phyloP scores from a whole-genome alignment of 129 eudicot species.

The Kitagawia praeruptora region DNA sequence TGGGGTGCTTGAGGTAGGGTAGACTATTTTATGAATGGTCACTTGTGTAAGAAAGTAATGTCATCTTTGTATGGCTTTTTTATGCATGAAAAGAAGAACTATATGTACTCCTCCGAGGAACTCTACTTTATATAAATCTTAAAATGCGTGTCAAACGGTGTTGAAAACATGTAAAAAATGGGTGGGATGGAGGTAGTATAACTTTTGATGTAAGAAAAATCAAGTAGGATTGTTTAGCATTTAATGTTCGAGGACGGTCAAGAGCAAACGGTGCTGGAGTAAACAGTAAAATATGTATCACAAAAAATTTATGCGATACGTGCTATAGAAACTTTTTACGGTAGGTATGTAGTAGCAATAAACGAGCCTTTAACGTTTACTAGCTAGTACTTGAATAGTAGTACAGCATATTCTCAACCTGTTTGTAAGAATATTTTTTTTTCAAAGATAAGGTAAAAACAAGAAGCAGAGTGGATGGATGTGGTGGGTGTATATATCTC shows the following conservation, averaged over 20 bases:
- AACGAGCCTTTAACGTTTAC: constrained; percentile 21
- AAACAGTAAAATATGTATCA: too few species aligned
- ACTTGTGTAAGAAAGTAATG: constrained; percentile 33
- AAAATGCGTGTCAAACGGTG: too few species aligned
- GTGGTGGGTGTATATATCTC: background rate
- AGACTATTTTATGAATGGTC: constrained; percentile 38
- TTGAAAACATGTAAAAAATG: too few species aligned
- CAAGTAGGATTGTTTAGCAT: too few species aligned
- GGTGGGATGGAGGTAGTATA: too few species aligned
- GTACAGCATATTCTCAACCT: constrained; percentile 1
- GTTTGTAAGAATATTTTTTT: background rate
- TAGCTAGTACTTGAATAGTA: background rate
- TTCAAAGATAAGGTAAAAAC: background rate
- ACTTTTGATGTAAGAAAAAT: too few species aligned
- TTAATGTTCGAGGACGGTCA: too few species aligned
- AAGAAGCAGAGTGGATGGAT: background rate
- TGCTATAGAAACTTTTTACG: too few species aligned
- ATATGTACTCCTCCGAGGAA: background rate
- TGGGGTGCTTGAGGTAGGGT: background rate
- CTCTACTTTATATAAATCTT: too few species aligned
- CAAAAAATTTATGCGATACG: too few species aligned
- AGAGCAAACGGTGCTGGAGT: too few species aligned
- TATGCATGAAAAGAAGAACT: constrained; percentile 63
- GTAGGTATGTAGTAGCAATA: too few species aligned
- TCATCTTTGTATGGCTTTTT: constrained; percentile 46